These are phyloP conservation scores for Aureobasidium sp. DNA, from an alignment of 2,329 filamentous ascomycete species.

Conservation along the genomic window DNA sequence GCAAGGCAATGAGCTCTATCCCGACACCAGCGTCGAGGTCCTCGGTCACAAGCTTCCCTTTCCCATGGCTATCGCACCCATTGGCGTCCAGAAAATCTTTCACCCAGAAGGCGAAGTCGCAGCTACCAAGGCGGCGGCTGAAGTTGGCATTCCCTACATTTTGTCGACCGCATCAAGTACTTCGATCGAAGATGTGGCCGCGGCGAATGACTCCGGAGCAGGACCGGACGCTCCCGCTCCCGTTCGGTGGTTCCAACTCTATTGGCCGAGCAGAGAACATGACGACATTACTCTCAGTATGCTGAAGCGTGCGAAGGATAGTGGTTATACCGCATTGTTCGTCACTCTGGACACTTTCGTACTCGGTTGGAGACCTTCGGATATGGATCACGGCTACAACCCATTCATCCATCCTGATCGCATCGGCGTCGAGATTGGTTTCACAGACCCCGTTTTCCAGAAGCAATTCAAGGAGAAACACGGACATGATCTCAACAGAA, in stretches of 20 bases:
- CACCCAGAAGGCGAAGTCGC: slow-evolving; percentile 72
- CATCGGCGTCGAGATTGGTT: slow-evolving; percentile 51
- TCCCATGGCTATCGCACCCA: slow-evolving; percentile 70
- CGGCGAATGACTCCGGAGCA: slow-evolving; percentile 51
- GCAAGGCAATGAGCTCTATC: slow-evolving; percentile 15
- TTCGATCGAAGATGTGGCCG: slow-evolving; percentile 72
- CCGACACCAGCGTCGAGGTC: slow-evolving; percentile 27
- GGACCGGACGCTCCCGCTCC: slow-evolving; percentile 31
- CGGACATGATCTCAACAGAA: background rate
- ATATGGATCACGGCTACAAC: too few species aligned
- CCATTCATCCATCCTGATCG: too few species aligned
- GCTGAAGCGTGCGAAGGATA: slow-evolving; percentile 65
- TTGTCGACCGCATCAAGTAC: slow-evolving; percentile 71
- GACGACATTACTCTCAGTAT: slow-evolving; percentile 70
- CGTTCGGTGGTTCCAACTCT: slow-evolving; percentile 75
- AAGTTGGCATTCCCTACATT: slow-evolving; percentile 70
- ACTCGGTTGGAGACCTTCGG: slow-evolving; percentile 69
- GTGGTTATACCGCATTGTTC: slow-evolving; percentile 71
- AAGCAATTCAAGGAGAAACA: slow-evolving; percentile 57
- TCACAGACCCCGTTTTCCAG: slow-evolving; percentile 73
- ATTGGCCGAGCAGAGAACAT: slow-evolving; percentile 65
- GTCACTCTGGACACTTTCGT: slow-evolving; percentile 79
- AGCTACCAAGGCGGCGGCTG: slow-evolving; percentile 67
- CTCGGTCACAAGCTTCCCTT: slow-evolving; percentile 27
- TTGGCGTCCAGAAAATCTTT: slow-evolving; percentile 75